phyloP scores from a whole-genome alignment of 2,329 filamentous ascomycete species.

The Fusarium sulawesiense region DNA sequence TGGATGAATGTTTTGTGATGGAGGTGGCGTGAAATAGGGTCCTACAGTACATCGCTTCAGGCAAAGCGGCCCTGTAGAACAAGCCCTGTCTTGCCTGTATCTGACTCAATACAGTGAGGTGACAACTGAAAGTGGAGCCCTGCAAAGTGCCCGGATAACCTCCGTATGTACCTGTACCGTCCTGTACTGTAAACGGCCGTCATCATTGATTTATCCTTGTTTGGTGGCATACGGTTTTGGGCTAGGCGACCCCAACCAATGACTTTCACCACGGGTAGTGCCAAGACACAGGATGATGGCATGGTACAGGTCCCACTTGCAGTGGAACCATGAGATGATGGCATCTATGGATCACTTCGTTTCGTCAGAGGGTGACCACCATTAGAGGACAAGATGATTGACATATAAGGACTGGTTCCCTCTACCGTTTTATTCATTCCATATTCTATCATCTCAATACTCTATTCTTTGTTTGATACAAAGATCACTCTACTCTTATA shows the following conservation, averaged over 20 bases:
- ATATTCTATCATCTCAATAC: conserved; percentile 8
- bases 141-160: neutral
- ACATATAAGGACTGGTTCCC: conserved; percentile 42
- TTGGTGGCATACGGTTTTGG: neutral
- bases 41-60: neutral
- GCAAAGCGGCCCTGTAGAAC: neutral
- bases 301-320: conserved; percentile 22
- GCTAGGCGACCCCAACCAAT: neutral
- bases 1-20: neutral
- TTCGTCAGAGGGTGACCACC: neutral
- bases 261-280: neutral
- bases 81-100: neutral
- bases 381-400: conserved; percentile 7
- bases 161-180: neutral
- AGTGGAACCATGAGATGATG: conserved; percentile 27
- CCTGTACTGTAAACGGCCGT: neutral
- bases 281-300: conserved; percentile 3
- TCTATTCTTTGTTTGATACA: neutral
- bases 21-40: conserved; percentile 1
- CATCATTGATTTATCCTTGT: neutral
- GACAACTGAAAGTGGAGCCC: neutral
- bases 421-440: conserved; percentile 34
- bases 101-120: conserved; percentile 4
- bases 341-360: conserved; percentile 23
- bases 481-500: neutral